These are phyloP conservation scores for Agrocybe praecox DNA, from an alignment of 768 basidiomycete genomes.

Conservation along the genomic window DNA sequence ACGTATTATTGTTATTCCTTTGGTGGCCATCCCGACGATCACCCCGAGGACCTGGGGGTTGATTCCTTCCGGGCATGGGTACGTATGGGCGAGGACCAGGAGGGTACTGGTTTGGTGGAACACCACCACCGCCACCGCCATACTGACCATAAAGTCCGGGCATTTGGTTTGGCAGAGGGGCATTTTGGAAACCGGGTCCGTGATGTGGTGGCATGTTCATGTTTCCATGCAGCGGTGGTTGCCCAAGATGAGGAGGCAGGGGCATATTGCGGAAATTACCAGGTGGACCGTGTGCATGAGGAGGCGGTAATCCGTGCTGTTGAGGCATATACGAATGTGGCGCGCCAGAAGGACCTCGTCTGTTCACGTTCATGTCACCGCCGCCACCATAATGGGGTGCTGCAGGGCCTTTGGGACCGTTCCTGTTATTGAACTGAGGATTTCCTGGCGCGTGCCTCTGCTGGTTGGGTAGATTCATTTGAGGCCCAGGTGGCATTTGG, in stretches of 20 bases:
- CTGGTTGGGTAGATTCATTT: conserved; percentile 24
- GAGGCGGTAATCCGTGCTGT: conserved; percentile 6
- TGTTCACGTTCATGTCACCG: conserved; percentile 13
- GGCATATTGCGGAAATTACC: neutral
- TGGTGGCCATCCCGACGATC: neutral
- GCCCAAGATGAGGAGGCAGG: neutral
- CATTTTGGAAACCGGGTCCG: no score
- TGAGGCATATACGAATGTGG: conserved; percentile 4
- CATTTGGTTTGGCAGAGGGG: neutral
- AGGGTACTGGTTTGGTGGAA: neutral
- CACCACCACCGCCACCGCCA: neutral
- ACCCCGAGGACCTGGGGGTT: neutral
- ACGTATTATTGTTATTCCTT: neutral
- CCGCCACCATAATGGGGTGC: conserved; percentile 7
- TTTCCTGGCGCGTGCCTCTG: conserved; percentile 18
- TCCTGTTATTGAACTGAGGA: conserved; percentile 31
- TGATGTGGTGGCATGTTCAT: neutral
- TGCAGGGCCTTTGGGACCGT: conserved; percentile 17
- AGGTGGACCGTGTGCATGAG: neutral
- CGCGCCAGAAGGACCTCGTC: conserved; percentile 10
- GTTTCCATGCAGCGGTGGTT: neutral
- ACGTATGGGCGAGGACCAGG: neutral
- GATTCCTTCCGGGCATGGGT: neutral
- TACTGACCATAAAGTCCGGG: neutral
- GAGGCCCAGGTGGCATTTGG: conserved; percentile 32